phyloP scores from a whole-genome alignment of 2,329 filamentous ascomycete genomes.

The Aspergillus vadensis region DNA sequence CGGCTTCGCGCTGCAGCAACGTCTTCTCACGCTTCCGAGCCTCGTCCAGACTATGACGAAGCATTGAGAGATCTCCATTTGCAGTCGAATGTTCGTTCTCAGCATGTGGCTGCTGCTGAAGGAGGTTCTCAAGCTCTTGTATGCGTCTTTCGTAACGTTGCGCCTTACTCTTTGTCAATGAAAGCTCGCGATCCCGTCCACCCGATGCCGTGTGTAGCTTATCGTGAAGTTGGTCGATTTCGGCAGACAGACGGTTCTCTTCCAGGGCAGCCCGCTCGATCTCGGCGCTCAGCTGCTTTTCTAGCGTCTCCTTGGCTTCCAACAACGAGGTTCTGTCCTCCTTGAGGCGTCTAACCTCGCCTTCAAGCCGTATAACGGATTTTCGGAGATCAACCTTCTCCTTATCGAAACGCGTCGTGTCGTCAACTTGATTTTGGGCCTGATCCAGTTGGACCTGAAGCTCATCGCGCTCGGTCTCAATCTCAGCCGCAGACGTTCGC shows the following conservation, averaged over 20 bases:
- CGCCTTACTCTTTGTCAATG: slow-evolving; percentile 60
- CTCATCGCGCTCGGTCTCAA: slow-evolving; percentile 67
- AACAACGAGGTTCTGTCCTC: slow-evolving; percentile 63
- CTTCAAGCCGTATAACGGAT: slow-evolving; percentile 67
- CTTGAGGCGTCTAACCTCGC: slow-evolving; percentile 64
- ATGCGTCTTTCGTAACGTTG: slow-evolving; percentile 64
- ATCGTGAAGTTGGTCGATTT: slow-evolving; percentile 53
- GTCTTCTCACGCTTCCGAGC: slow-evolving; percentile 68
- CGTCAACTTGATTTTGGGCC: slow-evolving; percentile 57
- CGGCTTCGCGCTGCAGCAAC: slow-evolving; percentile 65
- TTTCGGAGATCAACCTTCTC: slow-evolving; percentile 70
- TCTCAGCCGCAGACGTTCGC: slow-evolving; percentile 58
- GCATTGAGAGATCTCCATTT: slow-evolving; percentile 56
- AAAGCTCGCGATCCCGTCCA: slow-evolving; percentile 52
- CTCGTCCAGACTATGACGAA: slow-evolving; percentile 64
- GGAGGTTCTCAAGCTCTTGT: slow-evolving; percentile 52
- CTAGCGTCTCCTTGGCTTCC: slow-evolving; percentile 61
- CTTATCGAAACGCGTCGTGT: slow-evolving; percentile 64
- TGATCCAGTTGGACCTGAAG: slow-evolving; percentile 62
- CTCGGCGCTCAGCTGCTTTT: slow-evolving; percentile 66
- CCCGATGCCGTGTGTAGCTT: slow-evolving; percentile 50
- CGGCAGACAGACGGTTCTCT: slow-evolving; percentile 60
- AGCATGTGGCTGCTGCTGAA: slow-evolving; percentile 56
- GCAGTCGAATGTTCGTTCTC: slow-evolving; percentile 37
- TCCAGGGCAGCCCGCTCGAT: slow-evolving; percentile 67